phyloP scores from a whole-genome alignment of 2,329 filamentous ascomycete species.

The Diplodia sapinea region DNA sequence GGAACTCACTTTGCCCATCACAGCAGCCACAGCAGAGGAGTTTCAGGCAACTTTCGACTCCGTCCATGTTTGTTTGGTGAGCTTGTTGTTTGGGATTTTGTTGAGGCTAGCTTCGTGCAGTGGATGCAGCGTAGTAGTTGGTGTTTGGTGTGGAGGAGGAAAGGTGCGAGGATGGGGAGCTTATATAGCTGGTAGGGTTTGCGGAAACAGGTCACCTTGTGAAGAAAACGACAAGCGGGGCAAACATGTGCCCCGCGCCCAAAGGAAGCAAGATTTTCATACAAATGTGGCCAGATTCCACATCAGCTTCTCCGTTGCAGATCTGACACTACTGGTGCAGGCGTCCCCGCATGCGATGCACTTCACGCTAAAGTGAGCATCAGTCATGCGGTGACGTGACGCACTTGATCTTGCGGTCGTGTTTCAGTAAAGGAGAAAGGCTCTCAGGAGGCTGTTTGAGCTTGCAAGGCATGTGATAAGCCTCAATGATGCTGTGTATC shows the following conservation, averaged over 20 bases:
- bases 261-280: neutral
- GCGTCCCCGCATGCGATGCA: neutral
- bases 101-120: neutral
- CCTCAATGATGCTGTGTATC: neutral
- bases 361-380: neutral
- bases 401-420: neutral
- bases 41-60: neutral
- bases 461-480: neutral
- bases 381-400: neutral
- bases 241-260: neutral
- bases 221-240: neutral
- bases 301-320: neutral
- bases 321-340: neutral
- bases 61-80: neutral
- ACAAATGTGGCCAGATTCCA: neutral
- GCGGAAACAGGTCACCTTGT: neutral
- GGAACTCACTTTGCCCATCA: neutral
- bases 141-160: neutral
- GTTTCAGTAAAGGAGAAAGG: neutral
- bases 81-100: neutral
- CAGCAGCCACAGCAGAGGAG: neutral
- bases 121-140: neutral
- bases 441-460: neutral
- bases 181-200: neutral
- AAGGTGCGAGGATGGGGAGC: neutral